Percentiles rank a stretch among this genome's conserved stretches.
Evolutionary conservation across 2,329 filamentous ascomycete species (phyloP).

Genomic region (Aspergillus calidoustus): DNA sequence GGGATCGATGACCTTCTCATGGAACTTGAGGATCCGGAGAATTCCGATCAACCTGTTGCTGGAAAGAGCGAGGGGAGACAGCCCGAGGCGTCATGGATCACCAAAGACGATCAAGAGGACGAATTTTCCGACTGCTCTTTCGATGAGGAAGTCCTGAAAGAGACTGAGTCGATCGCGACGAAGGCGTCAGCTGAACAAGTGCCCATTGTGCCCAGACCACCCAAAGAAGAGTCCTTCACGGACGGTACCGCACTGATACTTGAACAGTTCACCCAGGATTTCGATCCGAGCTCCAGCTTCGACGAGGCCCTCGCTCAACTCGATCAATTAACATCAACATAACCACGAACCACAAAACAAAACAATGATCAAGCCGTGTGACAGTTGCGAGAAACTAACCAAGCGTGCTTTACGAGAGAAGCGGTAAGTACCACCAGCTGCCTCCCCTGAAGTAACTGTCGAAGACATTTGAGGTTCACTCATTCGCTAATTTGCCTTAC

Average conservation of each 20-base stretch:
- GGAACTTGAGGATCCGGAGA: conserved; percentile 7
- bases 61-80: not conserved
- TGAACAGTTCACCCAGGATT: conserved; percentile 29
- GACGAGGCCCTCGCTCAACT: conserved; percentile 26
- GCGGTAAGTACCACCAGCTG: not conserved
- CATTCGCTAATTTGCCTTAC: not conserved
- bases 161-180: conserved; percentile 24
- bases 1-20: conserved; percentile 22
- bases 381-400: not conserved
- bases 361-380: not conserved
- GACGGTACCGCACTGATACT: conserved; percentile 41
- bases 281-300: conserved; percentile 28
- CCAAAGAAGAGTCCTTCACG: conserved; percentile 35
- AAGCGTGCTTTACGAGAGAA: not conserved
- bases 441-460: not conserved
- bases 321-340: conserved; percentile 1
- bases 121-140: conserved; percentile 41
- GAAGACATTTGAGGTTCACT: not conserved
- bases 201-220: conserved; percentile 7
- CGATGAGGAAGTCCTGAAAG: conserved; percentile 34
- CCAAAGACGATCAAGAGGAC: conserved; percentile 19
- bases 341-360: not conserved
- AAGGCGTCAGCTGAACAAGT: not conserved
- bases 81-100: not conserved
- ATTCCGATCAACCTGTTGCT: conserved; percentile 8